Evolutionary conservation across 768 basidiomycete species (phyloP).

Genomic region (Tulasnella sp.): DNA sequence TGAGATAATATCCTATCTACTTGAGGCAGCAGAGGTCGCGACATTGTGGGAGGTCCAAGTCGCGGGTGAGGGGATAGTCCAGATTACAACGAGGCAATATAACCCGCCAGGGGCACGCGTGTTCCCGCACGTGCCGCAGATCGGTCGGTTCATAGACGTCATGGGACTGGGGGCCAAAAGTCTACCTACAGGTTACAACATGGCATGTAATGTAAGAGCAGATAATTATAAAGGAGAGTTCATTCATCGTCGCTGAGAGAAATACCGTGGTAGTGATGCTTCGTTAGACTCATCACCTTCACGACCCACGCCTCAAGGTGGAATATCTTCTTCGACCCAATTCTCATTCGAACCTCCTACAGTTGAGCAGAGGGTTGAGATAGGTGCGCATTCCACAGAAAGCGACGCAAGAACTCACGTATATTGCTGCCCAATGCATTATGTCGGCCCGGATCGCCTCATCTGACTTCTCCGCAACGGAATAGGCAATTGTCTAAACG

Average conservation of each 20-base stretch:
- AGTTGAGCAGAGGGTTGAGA: neutral
- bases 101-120: neutral
- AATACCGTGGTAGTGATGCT: constrained; percentile 37
- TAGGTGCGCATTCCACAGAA: neutral
- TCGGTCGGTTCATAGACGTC: neutral
- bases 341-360: constrained; percentile 94
- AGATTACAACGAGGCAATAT: constrained; percentile 10
- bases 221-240: neutral
- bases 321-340: constrained; percentile 89
- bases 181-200: neutral
- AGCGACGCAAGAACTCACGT: constrained; percentile 50
- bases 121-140: neutral
- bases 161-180: neutral
- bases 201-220: neutral
- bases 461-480: constrained; percentile 82
- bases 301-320: constrained; percentile 98
- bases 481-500: constrained; percentile 80
- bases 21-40: constrained; percentile 9
- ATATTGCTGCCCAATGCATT: constrained; percentile 97
- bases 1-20: constrained; percentile 9
- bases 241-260: constrained; percentile 13
- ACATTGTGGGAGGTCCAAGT: neutral
- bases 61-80: neutral
- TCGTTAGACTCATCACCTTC: constrained; percentile 89
- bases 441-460: constrained; percentile 87